A percentile compares a stretch with the other conserved stretches of the same genome.
Evolutionary conservation across 306 rosid genomes (phyloP).

Genomic region (Prunus davidiana): DNA sequence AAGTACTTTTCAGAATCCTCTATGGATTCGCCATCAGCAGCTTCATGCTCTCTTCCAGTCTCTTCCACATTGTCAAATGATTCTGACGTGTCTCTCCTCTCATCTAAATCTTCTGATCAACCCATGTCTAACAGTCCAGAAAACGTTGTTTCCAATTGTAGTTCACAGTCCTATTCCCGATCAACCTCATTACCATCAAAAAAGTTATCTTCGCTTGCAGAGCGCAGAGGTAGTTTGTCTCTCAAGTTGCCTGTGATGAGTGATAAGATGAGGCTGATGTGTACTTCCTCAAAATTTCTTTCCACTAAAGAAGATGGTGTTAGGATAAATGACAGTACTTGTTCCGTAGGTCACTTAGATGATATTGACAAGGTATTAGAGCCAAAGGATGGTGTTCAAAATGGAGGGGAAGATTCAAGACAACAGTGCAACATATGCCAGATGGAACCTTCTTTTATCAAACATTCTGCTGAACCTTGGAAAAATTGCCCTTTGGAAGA

Average conservation of each 20-base stretch:
- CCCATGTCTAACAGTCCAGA: constrained; percentile 42
- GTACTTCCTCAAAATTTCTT: constrained; percentile 35
- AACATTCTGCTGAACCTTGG: constrained; percentile 33
- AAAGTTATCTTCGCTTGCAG: constrained; percentile 76
- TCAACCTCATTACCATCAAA: constrained; percentile 46
- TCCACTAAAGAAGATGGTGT: constrained; percentile 34
- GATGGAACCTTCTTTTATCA: constrained; percentile 28
- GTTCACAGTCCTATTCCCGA: constrained; percentile 43
- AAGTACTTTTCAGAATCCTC: constrained; percentile 65
- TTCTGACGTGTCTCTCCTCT: constrained; percentile 49
- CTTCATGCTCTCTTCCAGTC: constrained; percentile 37
- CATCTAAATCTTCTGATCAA: constrained; percentile 42
- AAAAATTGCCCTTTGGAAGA: constrained; percentile 23
- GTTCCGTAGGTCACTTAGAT: constrained; percentile 31
- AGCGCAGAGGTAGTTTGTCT: constrained; percentile 82
- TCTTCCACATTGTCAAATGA: constrained; percentile 54
- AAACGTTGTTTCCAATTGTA: constrained; percentile 30
- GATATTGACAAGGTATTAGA: constrained; percentile 29
- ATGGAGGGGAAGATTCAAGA: constrained; percentile 35
- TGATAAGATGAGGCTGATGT: constrained; percentile 39
- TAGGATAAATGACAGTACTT: constrained; percentile 26
- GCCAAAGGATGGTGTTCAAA: constrained; percentile 29
- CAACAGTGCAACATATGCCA: constrained; percentile 29
- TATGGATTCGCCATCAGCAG: constrained; percentile 62
- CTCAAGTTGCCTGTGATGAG: constrained; percentile 64